Base-by-base conservation (phyloP, 1,284 basidiomycete species). In the Sanghuangporus sanghuang region DNA sequence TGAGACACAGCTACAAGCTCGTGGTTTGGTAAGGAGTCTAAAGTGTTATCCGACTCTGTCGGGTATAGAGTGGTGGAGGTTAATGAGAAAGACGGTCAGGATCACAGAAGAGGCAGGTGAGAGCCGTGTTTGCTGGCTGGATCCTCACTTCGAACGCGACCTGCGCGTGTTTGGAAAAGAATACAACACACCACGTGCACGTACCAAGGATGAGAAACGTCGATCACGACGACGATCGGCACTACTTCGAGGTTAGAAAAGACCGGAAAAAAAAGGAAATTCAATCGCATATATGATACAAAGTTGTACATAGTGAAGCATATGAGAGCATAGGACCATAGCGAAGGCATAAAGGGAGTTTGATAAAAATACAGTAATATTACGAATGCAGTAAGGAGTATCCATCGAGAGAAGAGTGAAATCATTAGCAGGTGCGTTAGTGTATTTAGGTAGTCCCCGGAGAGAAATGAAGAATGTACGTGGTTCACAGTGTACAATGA, bases 261-360 rank as follows among this genome's bases (percentile, higher is more conserved):
- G 46, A 52, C 36, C n/a, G n/a, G 38, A 35, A 40, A 36, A 27
- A 27, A 27, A 27, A 6, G 42, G 12, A 8, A 42, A 42, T 61
- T 46, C 9, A 39, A 6, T 44, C 18, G 61, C 53, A 62, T 62
- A 55, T 11, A 39, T 40, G 23, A 35, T 44, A 57, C 55, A 40
- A 12, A n/a, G 40, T 2, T n/a, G 21, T 14, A n/a, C 44, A 46
- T 46, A 46, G 48, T 27, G n/a, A 39, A 35, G 55, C 52, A 62
- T 62, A 62, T 21, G 14, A 27, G 27, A 52, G 40, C 44, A 62
- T 62, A 38, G 35, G 23, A 38, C 16, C 55, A 62, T 62, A 58
- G 61, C 23, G 44, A 49, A 27, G 21, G 56, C 57, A 64, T 64
- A 55, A 36, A 9, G 50, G 21, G 9, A 36, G 16, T 11, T 42